A percentile compares a stretch with the other conserved stretches of the same genome.
Conservation (phyloP, 2,329 filamentous ascomycete genomes). For the Epichloe scottii region DNA sequence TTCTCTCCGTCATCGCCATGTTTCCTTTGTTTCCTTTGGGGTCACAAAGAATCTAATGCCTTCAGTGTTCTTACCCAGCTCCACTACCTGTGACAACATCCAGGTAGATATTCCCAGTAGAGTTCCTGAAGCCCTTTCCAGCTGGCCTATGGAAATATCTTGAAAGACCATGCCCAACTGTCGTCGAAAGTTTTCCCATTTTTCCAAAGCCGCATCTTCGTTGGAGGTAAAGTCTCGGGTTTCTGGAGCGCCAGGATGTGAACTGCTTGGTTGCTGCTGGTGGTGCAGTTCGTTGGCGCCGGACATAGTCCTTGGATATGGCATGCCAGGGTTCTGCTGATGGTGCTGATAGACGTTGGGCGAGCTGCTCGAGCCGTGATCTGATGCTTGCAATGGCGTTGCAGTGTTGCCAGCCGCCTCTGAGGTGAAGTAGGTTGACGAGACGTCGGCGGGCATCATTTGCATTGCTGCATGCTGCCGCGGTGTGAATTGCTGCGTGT, state of each 20-base stretch:
- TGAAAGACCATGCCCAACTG: constrained; percentile 58
- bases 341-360: constrained; percentile 55
- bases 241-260: constrained; percentile 32
- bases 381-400: constrained; percentile 37
- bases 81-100: constrained; percentile 41
- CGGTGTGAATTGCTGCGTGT: constrained; percentile 61
- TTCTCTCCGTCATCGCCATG: neutral
- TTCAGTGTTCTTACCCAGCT: constrained; percentile 35
- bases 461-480: constrained; percentile 68
- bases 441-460: constrained; percentile 39
- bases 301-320: constrained; percentile 35
- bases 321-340: constrained; percentile 43
- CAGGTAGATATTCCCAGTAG: constrained; percentile 41
- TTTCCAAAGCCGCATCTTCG: constrained; percentile 47
- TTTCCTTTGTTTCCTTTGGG: neutral
- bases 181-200: constrained; percentile 53
- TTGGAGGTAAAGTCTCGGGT: constrained; percentile 44
- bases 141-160: constrained; percentile 44
- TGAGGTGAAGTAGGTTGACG: constrained; percentile 59
- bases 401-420: constrained; percentile 36
- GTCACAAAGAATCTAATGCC: neutral
- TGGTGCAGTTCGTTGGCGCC: constrained; percentile 33
- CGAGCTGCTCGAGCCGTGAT: constrained; percentile 34
- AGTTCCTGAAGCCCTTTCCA: constrained; percentile 39
- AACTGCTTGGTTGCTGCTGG: constrained; percentile 3